A percentile compares a stretch with the other conserved stretches of the same genome.
Conservation (phyloP, 495 filamentous ascomycete species). For the Xylaria castorea region DNA sequence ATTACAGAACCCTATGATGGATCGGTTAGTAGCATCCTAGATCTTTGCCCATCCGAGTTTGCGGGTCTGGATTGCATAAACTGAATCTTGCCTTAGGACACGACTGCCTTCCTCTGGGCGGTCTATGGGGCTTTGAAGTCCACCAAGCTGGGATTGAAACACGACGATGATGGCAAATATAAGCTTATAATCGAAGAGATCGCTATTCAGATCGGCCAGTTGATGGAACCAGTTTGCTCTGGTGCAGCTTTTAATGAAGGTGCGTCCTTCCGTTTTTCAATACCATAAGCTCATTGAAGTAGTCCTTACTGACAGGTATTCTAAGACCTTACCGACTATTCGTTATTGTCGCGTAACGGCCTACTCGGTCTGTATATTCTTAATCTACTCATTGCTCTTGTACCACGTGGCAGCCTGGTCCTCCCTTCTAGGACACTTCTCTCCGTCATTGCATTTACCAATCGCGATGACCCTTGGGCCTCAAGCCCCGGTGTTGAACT, state of each 20-base stretch:
- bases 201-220: constrained; percentile 25
- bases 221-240: constrained; percentile 34
- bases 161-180: background rate
- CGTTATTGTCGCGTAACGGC: constrained; percentile 30
- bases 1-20: background rate
- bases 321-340: constrained; percentile 36
- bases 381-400: constrained; percentile 17
- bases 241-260: constrained; percentile 33
- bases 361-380: constrained; percentile 31
- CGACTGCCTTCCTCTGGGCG: constrained; percentile 27
- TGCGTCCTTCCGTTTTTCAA: background rate
- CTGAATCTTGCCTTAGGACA: constrained; percentile 28
- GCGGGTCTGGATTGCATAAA: background rate
- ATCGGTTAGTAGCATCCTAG: constrained; percentile 10
- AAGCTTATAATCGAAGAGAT: constrained; percentile 16
- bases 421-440: constrained; percentile 36
- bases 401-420: constrained; percentile 12
- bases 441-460: constrained; percentile 54
- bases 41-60: background rate
- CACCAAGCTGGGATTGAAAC: background rate
- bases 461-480: constrained; percentile 61
- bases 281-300: background rate
- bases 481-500: constrained; percentile 50
- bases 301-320: background rate
- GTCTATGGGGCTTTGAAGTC: constrained; percentile 26